These are phyloP conservation scores for Russula sp. DNA, from an alignment of 768 basidiomycete species.

Conservation along the genomic window DNA sequence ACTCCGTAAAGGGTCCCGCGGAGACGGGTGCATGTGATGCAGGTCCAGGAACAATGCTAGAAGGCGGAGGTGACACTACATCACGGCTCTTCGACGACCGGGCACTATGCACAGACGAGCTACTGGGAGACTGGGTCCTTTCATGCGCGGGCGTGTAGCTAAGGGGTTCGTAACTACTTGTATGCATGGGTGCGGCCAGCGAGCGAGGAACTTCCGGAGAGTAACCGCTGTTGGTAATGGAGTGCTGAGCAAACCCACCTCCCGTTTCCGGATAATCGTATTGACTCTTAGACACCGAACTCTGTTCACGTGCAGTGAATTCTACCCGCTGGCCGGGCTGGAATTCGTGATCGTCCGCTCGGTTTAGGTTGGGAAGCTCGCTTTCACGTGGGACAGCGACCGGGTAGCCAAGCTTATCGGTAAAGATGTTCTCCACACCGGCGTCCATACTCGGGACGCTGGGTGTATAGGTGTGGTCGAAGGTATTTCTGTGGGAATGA, in stretches of 20 bases:
- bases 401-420: neutral
- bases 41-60: constrained; percentile 15
- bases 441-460: neutral
- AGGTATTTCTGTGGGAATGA: neutral
- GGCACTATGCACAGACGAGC: constrained; percentile 16
- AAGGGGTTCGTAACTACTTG: neutral
- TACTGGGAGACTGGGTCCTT: constrained; percentile 16
- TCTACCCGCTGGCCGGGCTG: neutral
- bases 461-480: neutral
- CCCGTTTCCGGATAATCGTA: neutral
- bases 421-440: neutral
- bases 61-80: constrained; percentile 14
- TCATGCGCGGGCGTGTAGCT: neutral
- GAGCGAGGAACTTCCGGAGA: constrained; percentile 6
- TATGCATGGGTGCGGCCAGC: neutral
- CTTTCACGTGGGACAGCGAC: neutral
- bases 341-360: neutral
- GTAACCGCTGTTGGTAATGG: neutral
- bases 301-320: neutral
- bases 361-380: neutral
- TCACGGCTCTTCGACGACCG: constrained; percentile 10
- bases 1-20: constrained; percentile 24
- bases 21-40: constrained; percentile 25
- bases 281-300: neutral
- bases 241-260: neutral